These are phyloP conservation scores for Cladobotryum protrusum DNA, from an alignment of 2,329 filamentous ascomycete species.

Conservation along the genomic window DNA sequence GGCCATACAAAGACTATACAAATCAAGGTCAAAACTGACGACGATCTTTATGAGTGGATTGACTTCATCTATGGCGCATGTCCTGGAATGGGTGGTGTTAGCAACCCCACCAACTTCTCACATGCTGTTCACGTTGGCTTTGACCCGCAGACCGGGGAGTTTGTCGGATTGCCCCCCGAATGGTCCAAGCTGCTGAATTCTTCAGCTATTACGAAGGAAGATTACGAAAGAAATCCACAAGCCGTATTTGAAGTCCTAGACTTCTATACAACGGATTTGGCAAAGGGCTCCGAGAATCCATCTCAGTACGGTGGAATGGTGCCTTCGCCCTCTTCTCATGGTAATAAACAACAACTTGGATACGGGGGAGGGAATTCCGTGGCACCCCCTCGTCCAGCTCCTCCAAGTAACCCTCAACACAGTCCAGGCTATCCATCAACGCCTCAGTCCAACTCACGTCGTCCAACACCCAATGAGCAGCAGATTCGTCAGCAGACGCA, in stretches of 20 bases:
- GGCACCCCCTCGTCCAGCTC: constrained; percentile 62
- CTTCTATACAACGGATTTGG: constrained; percentile 79
- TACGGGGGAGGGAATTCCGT: constrained; percentile 53
- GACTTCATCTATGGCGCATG: constrained; percentile 96
- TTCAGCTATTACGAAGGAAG: constrained; percentile 95
- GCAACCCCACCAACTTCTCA: constrained; percentile 96
- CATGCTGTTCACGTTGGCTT: constrained; percentile 97
- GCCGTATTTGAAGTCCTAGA: constrained; percentile 75
- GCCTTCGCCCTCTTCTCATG: constrained; percentile 50
- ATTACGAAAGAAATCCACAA: constrained; percentile 95
- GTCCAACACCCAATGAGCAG: constrained; percentile 38
- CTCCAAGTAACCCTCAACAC: constrained; percentile 35
- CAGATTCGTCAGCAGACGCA: constrained; percentile 53
- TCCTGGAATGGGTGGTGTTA: constrained; percentile 95
- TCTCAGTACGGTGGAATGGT: constrained; percentile 61
- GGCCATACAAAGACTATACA: constrained; percentile 76
- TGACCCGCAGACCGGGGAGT: constrained; percentile 89
- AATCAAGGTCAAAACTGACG: constrained; percentile 90
- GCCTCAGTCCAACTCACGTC: constrained; percentile 36
- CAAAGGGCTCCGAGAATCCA: constrained; percentile 67
- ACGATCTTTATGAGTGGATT: constrained; percentile 98
- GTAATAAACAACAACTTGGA: constrained; percentile 52
- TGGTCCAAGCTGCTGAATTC: constrained; percentile 96
- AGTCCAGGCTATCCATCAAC: constrained; percentile 36
- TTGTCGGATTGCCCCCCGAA: constrained; percentile 87